Evolutionary conservation across 768 basidiomycete species (phyloP).

Genomic region (Leccinellum albellum): DNA sequence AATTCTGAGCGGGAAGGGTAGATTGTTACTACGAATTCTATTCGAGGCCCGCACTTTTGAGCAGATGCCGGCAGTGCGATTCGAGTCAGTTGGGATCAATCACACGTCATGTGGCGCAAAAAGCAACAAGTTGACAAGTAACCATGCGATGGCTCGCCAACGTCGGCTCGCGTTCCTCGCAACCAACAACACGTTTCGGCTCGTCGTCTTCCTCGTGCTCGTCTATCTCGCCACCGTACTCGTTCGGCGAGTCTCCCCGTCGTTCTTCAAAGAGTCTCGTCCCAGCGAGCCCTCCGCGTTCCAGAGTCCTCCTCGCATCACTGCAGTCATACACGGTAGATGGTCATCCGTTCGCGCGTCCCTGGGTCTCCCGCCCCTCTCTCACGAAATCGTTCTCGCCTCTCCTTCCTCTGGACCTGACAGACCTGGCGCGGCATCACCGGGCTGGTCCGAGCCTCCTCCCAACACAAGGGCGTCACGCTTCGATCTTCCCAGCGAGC

Average conservation of each 20-base stretch:
- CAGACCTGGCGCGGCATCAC: neutral
- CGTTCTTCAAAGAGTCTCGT: neutral
- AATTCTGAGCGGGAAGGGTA: slow-evolving; percentile 19
- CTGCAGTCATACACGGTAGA: slow-evolving; percentile 24
- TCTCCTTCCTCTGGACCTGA: neutral
- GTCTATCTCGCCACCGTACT: slow-evolving; percentile 22
- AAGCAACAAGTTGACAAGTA: neutral
- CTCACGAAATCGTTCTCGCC: slow-evolving; percentile 7
- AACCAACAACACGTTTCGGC: slow-evolving; percentile 9
- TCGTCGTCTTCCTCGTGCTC: slow-evolving; percentile 20
- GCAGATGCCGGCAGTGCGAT: too few relatives aligned
- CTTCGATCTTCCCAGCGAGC: slow-evolving; percentile 23
- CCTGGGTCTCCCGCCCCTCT: slow-evolving; percentile 26
- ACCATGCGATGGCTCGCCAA: slow-evolving; percentile 23
- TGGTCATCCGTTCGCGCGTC: slow-evolving; percentile 32
- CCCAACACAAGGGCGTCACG: slow-evolving; percentile 14
- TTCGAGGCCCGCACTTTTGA: too few relatives aligned
- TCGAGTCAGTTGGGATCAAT: too few relatives aligned
- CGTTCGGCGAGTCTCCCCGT: slow-evolving; percentile 10
- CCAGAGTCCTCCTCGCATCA: neutral
- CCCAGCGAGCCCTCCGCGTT: slow-evolving; percentile 5
- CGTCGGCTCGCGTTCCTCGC: slow-evolving; percentile 1
- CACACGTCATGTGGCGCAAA: neutral
- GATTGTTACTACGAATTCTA: neutral
- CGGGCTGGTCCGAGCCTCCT: neutral